These are phyloP conservation scores for Labyrinthula sp. DNA, from an alignment of 352 stramenopile genomes.

Conservation along the genomic window DNA sequence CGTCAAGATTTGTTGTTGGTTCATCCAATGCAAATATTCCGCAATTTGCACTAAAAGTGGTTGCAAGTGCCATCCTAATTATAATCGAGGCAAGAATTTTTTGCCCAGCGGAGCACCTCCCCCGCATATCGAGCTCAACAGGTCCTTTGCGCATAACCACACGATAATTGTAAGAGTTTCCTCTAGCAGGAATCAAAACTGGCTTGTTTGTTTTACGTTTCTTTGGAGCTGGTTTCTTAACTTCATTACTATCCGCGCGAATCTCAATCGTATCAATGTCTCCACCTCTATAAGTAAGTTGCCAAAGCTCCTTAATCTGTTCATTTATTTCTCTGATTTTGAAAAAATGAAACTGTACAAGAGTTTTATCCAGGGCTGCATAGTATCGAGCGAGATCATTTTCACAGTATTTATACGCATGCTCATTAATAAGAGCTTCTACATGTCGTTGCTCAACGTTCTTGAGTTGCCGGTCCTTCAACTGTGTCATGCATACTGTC, in stretches of 20 bases:
- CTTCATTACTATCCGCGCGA: conserved; percentile 31
- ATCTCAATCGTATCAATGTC: conserved; percentile 99
- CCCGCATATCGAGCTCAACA: conserved; percentile 89
- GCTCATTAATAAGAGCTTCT: conserved; percentile 73
- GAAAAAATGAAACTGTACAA: conserved; percentile 87
- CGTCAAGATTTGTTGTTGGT: conserved; percentile 88
- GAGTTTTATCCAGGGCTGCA: conserved; percentile 64
- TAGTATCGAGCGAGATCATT: conserved; percentile 91
- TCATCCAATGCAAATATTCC: conserved; percentile 94
- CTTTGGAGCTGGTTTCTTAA: conserved; percentile 29
- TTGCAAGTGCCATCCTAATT: conserved; percentile 86
- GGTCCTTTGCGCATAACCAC: conserved; percentile 94
- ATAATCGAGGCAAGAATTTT: conserved; percentile 82
- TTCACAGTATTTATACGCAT: conserved; percentile 82
- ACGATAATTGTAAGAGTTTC: conserved; percentile 86
- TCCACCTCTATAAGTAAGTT: conserved; percentile 92
- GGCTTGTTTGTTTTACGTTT: conserved; percentile 8
- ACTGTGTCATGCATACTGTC: neutral
- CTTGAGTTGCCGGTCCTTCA: conserved; percentile 46
- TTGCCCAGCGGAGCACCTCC: conserved; percentile 91
- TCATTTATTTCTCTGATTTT: conserved; percentile 99
- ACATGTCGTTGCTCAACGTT: conserved; percentile 77
- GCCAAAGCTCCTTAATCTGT: conserved; percentile 89
- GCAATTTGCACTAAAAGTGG: conserved; percentile 92
- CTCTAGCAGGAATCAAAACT: conserved; percentile 3